Conservation (phyloP, 495 filamentous ascomycete genomes). For the Astrothelium macrocarpum region DNA sequence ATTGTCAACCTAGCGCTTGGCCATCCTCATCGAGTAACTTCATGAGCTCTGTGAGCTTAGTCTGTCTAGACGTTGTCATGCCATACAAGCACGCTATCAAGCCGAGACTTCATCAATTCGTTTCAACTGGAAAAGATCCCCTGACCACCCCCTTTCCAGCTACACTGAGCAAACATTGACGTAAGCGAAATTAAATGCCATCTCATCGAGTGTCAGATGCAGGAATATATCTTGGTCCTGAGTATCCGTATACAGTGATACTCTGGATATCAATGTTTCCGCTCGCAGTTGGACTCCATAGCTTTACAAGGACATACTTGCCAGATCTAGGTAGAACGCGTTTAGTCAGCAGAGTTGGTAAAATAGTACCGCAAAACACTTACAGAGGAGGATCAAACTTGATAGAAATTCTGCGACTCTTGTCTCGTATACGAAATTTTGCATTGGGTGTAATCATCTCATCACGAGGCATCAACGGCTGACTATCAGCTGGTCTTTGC, state of each 20-base stretch:
- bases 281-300: constrained; percentile 63
- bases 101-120: too few relatives aligned
- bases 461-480: not conserved
- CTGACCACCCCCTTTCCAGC: too few relatives aligned
- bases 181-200: not conserved
- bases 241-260: constrained; percentile 68
- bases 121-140: too few relatives aligned
- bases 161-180: too few relatives aligned
- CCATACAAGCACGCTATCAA: too few relatives aligned
- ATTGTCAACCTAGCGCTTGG: too few relatives aligned
- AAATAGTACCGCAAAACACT: constrained; percentile 19
- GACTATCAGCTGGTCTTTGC: not conserved
- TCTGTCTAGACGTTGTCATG: too few relatives aligned
- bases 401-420: constrained; percentile 76
- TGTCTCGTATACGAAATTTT: constrained; percentile 63
- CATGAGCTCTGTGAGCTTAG: too few relatives aligned
- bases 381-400: constrained; percentile 84
- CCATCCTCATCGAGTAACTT: too few relatives aligned
- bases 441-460: constrained; percentile 60
- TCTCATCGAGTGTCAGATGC: constrained; percentile 21
- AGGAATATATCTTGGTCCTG: constrained; percentile 73
- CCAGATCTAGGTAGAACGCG: constrained; percentile 41
- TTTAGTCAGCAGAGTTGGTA: not conserved
- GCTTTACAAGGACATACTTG: constrained; percentile 70
- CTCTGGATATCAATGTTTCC: constrained; percentile 84